phyloP scores from a whole-genome alignment of 2,329 filamentous ascomycete genomes.

The Microdochium nivale region DNA sequence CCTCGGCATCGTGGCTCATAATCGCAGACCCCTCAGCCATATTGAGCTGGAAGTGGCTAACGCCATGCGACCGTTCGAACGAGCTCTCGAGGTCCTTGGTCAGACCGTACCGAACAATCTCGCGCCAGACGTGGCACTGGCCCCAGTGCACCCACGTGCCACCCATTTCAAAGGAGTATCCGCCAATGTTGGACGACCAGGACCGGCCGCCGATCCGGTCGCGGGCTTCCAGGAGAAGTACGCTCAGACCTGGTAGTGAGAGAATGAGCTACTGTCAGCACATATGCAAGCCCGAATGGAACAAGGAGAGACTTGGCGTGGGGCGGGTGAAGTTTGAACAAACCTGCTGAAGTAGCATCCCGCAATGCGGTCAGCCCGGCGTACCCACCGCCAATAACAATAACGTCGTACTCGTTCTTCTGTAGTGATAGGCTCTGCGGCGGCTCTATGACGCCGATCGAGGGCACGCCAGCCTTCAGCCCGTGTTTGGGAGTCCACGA shows the following conservation, averaged over 20 bases:
- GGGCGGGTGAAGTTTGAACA: neutral
- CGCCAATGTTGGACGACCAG: constrained; percentile 25
- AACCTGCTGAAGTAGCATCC: neutral
- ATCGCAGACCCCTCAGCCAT: no score
- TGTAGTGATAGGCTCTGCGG: no score
- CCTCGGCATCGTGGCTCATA: no score
- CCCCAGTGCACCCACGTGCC: constrained; percentile 31
- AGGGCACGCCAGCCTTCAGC: no score
- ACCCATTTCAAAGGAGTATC: constrained; percentile 29
- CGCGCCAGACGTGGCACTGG: constrained; percentile 10
- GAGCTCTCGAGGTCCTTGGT: neutral
- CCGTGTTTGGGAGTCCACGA: no score
- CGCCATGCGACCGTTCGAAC: no score
- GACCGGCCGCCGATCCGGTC: constrained; percentile 32
- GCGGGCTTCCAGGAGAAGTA: constrained; percentile 26
- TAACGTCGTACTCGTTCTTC: neutral
- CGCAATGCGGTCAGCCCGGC: neutral
- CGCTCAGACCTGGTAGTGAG: no score
- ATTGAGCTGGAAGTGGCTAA: no score
- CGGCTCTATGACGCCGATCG: no score
- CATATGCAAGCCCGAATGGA: no score
- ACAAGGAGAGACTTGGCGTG: no score
- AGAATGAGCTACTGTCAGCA: no score
- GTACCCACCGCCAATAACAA: neutral
- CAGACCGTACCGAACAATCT: constrained; percentile 19